Evolutionary conservation across 1,284 basidiomycete genomes (phyloP), one percentile per base, ranked within the genome.

Genomic region (Hypsizygus ulmarius): DNA sequence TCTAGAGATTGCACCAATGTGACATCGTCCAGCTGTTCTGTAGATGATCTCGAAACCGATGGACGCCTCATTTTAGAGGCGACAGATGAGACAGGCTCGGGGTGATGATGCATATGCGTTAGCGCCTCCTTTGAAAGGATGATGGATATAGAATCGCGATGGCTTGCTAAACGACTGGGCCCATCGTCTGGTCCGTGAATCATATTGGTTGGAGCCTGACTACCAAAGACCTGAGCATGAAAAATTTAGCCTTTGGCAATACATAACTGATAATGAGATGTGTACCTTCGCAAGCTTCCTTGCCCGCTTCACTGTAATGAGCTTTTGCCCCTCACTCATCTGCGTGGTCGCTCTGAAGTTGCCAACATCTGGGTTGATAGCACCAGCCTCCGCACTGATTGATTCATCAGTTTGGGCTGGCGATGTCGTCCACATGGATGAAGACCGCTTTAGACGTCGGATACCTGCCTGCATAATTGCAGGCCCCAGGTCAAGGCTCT

Each of bases 251-350:
- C 18, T n/a, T 15, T 8, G 34, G 29, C 38, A 12, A 18, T 25
- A 42, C 36, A 38, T 18, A 49, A 35, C 49, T 16, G 5, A 8
- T 8, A 16, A 10, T 43, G 3, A 10, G 9, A 15, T 11, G 43
- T 43, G 18, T n/a, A 54, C 50, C 44, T 53, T 50, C 2, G 43
- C 45, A 33, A 54, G 51, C 35, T 56, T 56, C 4, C 55, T 37
- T 30, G 50, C 52, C 25, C 52, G 52, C 39, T 40, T 50, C 30
- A 56, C 7, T 4, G 28, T 43, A 12, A 46, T 25, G 8, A 48
- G 14, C 45, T 51, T 54, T 12, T 54, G 47, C 28, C 48, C 35
- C 33, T 50, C 50, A 43, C 42, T 50, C 15, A 56, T 36, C n/a
- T 47, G 55, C 15, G 55, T 42, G 30, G 51, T 47, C 25, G 48